Conservation (phyloP, 768 basidiomycete genomes). For the Hemileccinum impolitum region DNA sequence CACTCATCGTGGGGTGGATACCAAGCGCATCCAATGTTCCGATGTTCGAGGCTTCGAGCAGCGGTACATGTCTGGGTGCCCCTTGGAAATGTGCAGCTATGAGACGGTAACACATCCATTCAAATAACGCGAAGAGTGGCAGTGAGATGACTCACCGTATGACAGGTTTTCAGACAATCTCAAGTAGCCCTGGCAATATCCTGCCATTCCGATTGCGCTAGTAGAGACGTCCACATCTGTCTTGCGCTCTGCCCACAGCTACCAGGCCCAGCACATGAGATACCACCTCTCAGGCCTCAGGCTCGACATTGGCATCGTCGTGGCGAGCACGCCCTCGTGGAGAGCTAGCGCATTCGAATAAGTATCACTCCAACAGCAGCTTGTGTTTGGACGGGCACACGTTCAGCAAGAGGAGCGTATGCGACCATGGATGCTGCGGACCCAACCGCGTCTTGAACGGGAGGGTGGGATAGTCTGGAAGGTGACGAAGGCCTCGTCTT, state of each 20-base stretch:
- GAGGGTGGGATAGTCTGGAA: slow-evolving; percentile 20
- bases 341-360: slow-evolving; percentile 69
- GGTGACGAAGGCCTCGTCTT: slow-evolving; percentile 83
- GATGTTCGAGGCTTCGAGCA: no score
- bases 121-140: not conserved
- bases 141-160: slow-evolving; percentile 59
- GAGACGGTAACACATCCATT: not conserved
- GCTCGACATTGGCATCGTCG: slow-evolving; percentile 89
- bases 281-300: no score
- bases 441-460: not conserved
- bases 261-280: slow-evolving; percentile 91
- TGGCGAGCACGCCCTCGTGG: slow-evolving; percentile 71
- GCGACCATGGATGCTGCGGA: slow-evolving; percentile 23
- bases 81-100: slow-evolving; percentile 68
- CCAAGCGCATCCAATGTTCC: no score
- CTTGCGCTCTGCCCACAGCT: slow-evolving; percentile 72
- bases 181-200: slow-evolving; percentile 80
- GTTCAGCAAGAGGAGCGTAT: slow-evolving; percentile 31
- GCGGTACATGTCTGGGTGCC: slow-evolving; percentile 73
- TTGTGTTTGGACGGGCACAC: slow-evolving; percentile 66
- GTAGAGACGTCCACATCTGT: slow-evolving; percentile 49
- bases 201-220: slow-evolving; percentile 52
- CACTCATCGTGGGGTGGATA: no score
- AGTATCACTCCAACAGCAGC: slow-evolving; percentile 78
- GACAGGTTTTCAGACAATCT: slow-evolving; percentile 81